Conservation (phyloP, 129 eudicot species). For the Glebionis coronaria region DNA sequence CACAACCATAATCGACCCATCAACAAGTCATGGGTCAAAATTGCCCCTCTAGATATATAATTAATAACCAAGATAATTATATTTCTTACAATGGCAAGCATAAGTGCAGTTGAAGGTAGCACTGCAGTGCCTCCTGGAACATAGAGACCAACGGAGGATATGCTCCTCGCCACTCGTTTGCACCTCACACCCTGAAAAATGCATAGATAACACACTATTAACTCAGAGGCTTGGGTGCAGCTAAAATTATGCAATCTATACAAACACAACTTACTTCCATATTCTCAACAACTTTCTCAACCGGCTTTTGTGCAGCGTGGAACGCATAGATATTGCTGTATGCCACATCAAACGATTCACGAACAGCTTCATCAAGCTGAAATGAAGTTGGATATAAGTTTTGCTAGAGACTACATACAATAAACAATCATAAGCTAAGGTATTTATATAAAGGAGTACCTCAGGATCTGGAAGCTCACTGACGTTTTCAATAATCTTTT, state of each 20-base stretch:
- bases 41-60: background rate
- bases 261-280: constrained; percentile 62
- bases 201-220: constrained; percentile 8
- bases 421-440: constrained; percentile 5
- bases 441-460: constrained; percentile 41
- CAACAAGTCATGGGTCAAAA: background rate
- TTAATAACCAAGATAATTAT: constrained; percentile 19
- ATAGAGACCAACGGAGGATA: constrained; percentile 94
- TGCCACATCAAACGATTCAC: constrained; percentile 98
- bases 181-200: constrained; percentile 90
- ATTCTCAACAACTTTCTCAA: constrained; percentile 88
- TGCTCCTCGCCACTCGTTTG: constrained; percentile 93
- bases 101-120: constrained; percentile 98
- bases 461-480: constrained; percentile 81
- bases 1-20: constrained; percentile 6
- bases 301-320: constrained; percentile 97
- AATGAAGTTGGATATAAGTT: constrained; percentile 12
- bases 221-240: background rate
- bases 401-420: background rate
- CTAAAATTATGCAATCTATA: background rate
- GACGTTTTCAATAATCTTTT: constrained; percentile 64
- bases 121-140: constrained; percentile 99
- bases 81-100: constrained; percentile 82
- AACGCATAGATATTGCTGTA: constrained; percentile 92
- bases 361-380: constrained; percentile 89